phyloP scores from a whole-genome alignment of 495 filamentous ascomycete genomes.

The Peziza echinospora region DNA sequence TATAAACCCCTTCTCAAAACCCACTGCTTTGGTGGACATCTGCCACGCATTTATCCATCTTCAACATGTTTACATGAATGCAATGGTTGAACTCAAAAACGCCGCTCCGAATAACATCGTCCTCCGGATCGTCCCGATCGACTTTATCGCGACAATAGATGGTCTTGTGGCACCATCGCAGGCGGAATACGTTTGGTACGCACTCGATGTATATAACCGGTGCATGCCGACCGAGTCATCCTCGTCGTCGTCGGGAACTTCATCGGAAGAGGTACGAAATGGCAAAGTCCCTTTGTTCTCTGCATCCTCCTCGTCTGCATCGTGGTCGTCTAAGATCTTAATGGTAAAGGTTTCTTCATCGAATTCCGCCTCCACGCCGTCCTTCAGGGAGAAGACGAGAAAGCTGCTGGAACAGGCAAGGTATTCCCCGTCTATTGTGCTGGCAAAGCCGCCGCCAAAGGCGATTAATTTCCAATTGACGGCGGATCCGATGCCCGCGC shows the following conservation, averaged over 20 bases:
- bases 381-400: conserved; percentile 12
- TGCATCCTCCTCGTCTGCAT: background rate
- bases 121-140: conserved; percentile 60
- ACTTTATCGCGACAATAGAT: conserved; percentile 42
- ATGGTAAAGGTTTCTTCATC: conserved; percentile 1
- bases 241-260: conserved; percentile 27
- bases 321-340: background rate
- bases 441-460: conserved; percentile 50
- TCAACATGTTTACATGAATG: conserved; percentile 42
- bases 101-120: conserved; percentile 42
- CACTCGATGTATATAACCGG: conserved; percentile 71
- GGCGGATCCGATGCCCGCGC: conserved; percentile 40
- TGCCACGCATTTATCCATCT: conserved; percentile 60
- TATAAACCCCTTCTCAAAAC: conserved; percentile 48
- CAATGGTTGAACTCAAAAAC: conserved; percentile 31
- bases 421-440: conserved; percentile 48
- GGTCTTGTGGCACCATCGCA: conserved; percentile 45
- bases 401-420: conserved; percentile 14
- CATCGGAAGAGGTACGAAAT: conserved; percentile 18
- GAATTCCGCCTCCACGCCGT: background rate
- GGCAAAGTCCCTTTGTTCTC: conserved; percentile 1
- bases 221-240: conserved; percentile 43
- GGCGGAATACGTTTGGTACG: conserved; percentile 43
- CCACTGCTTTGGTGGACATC: conserved; percentile 46
- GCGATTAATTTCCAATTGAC: conserved; percentile 60